Conservation (phyloP, 192 early-diverging fungal genomes). For the Coemansia sp. region DNA sequence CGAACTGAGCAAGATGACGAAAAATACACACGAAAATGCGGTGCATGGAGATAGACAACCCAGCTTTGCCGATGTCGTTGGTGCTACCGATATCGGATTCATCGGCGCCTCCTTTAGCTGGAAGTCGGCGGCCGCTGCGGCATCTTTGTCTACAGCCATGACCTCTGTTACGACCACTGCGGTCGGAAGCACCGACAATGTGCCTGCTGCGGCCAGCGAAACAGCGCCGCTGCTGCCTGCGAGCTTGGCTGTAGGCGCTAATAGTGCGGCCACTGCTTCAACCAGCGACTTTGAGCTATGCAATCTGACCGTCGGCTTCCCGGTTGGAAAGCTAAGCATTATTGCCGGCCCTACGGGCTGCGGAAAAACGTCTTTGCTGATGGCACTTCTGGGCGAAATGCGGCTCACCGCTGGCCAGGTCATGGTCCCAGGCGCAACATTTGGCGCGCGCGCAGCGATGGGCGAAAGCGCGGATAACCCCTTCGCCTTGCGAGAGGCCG, state of each 20-base stretch:
- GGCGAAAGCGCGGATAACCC: slow-evolving; percentile 14
- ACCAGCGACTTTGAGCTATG: slow-evolving; percentile 55
- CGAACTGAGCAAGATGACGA: slow-evolving; percentile 19
- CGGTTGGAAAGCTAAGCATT: slow-evolving; percentile 68
- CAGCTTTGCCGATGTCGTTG: slow-evolving; percentile 40
- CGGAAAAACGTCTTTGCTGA: slow-evolving; percentile 81
- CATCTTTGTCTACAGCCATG: background rate
- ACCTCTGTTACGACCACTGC: background rate
- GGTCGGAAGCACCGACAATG: slow-evolving; percentile 3
- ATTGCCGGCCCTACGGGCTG: slow-evolving; percentile 83
- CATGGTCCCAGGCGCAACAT: slow-evolving; percentile 47
- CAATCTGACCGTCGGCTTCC: slow-evolving; percentile 67
- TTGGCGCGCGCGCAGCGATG: slow-evolving; percentile 61
- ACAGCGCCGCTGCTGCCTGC: slow-evolving; percentile 16
- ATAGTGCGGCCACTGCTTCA: background rate
- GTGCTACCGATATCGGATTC: slow-evolving; percentile 61
- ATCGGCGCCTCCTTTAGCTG: slow-evolving; percentile 67
- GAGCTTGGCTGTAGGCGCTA: background rate
- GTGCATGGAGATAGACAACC: slow-evolving; percentile 11
- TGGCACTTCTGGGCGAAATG: slow-evolving; percentile 82
- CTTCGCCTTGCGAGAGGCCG: slow-evolving; percentile 31
- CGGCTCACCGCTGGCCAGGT: slow-evolving; percentile 36
- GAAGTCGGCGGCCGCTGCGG: slow-evolving; percentile 28
- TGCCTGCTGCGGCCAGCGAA: background rate
- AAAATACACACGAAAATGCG: slow-evolving; percentile 15